Conservation (phyloP, 805 yeast genomes). For the Metschnikowia sp. region DNA sequence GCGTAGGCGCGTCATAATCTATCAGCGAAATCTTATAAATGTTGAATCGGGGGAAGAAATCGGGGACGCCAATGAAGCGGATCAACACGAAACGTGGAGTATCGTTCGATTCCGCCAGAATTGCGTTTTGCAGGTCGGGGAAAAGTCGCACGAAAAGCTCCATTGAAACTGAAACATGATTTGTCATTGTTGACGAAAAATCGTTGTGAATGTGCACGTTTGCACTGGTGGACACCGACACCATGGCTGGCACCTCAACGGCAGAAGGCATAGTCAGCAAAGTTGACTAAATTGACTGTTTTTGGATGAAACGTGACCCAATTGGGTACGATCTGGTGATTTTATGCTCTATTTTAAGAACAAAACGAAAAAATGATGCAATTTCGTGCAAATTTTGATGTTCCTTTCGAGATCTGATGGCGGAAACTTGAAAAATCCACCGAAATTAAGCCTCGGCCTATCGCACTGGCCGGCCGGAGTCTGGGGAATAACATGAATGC, state of each 20-base stretch:
- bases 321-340: too few species aligned
- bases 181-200: constrained; percentile 22
- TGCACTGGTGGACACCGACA: constrained; percentile 26
- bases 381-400: too few species aligned
- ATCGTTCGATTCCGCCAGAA: constrained; percentile 1
- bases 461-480: too few species aligned
- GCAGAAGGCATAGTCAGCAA: constrained; percentile 7
- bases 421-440: too few species aligned
- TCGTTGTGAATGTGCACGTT: constrained; percentile 32
- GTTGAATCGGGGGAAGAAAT: constrained; percentile 30
- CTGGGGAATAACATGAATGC: too few species aligned
- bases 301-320: too few species aligned
- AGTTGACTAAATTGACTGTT: too few species aligned
- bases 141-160: constrained; percentile 33
- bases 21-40: constrained; percentile 36
- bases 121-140: constrained; percentile 19
- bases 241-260: neutral
- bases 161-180: constrained; percentile 30
- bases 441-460: too few species aligned
- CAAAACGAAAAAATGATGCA: too few species aligned
- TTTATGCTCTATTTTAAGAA: too few species aligned
- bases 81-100: constrained; percentile 27
- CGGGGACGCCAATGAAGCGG: constrained; percentile 39
- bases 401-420: too few species aligned
- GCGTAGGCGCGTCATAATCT: constrained; percentile 21